Conservation (phyloP, 176 grass and related monocot species). For the Oryza meyeriana region DNA sequence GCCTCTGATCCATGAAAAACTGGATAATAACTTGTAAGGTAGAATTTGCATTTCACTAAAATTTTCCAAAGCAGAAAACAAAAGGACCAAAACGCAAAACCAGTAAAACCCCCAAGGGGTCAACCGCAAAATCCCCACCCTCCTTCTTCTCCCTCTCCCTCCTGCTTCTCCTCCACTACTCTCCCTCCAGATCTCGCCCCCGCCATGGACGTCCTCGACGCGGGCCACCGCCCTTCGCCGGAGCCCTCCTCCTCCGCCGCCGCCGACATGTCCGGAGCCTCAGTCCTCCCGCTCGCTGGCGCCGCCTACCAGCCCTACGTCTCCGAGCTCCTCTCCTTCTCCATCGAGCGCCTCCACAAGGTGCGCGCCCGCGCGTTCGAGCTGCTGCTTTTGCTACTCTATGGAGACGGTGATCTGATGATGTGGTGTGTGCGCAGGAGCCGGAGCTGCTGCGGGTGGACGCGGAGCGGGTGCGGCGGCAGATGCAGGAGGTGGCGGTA, state of each 20-base stretch:
- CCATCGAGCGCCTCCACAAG: conserved; percentile 98
- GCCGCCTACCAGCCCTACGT: conserved; percentile 80
- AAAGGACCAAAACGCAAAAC: conserved; percentile 3
- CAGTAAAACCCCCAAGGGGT: conserved; percentile 16
- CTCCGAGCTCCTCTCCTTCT: conserved; percentile 99
- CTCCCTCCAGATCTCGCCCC: conserved; percentile 65
- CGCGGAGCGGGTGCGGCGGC: conserved; percentile 90
- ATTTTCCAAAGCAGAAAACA: not conserved
- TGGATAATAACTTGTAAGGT: no score
- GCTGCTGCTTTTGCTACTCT: not conserved
- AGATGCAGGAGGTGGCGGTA: conserved; percentile 99
- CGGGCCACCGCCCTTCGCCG: conserved; percentile 17
- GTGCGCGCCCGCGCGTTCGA: conserved; percentile 16
- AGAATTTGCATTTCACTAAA: no score
- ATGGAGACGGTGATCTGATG: not conserved
- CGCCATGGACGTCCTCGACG: conserved; percentile 54
- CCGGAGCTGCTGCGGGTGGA: conserved; percentile 96
- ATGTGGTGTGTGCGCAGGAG: conserved; percentile 53
- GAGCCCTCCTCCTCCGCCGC: not conserved
- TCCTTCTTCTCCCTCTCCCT: conserved; percentile 18
- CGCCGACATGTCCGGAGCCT: conserved; percentile 15
- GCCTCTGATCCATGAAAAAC: no score
- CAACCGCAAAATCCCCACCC: conserved; percentile 13
- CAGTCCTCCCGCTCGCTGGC: conserved; percentile 52
- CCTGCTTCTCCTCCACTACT: conserved; percentile 31